Conservation (phyloP, 352 stramenopile species). For the Globisporangium solare region DNA sequence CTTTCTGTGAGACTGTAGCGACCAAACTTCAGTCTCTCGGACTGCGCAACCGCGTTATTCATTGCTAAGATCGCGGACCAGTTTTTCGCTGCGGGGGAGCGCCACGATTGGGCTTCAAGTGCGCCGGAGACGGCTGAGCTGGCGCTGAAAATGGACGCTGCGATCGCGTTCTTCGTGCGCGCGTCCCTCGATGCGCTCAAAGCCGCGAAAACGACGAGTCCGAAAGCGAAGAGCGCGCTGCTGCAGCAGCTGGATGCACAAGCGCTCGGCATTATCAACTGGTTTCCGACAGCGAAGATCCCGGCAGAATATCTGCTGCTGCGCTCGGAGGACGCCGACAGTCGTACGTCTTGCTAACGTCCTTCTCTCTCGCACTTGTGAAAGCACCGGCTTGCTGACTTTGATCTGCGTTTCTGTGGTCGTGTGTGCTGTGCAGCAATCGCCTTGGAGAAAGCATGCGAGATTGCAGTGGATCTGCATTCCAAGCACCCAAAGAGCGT, state of each 20-base stretch:
- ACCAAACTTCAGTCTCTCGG: conserved; percentile 49
- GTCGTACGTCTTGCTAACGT: conserved; percentile 32
- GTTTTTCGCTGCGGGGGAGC: conserved; percentile 39
- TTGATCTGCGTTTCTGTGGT: not conserved
- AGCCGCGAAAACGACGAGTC: conserved; percentile 8
- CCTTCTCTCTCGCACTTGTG: not conserved
- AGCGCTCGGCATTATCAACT: conserved; percentile 38
- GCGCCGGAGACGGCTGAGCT: conserved; percentile 16
- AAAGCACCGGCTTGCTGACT: not conserved
- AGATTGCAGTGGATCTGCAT: conserved; percentile 25
- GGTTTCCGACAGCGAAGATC: conserved; percentile 54
- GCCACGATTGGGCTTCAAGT: conserved; percentile 19
- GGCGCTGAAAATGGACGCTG: conserved; percentile 32
- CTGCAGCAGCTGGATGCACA: conserved; percentile 49
- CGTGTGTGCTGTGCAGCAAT: conserved; percentile 28
- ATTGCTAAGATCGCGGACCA: conserved; percentile 37
- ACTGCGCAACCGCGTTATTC: conserved; percentile 27
- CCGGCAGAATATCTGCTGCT: conserved; percentile 65
- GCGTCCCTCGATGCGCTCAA: conserved; percentile 60
- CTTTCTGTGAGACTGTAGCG: conserved; percentile 20
- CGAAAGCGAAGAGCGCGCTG: conserved; percentile 35
- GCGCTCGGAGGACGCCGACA: conserved; percentile 67
- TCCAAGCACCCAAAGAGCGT: conserved; percentile 34
- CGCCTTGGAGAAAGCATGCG: conserved; percentile 17
- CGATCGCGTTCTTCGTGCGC: conserved; percentile 67